Conservation (phyloP, 495 filamentous ascomycete genomes). For the Achaetomiella virescens region DNA sequence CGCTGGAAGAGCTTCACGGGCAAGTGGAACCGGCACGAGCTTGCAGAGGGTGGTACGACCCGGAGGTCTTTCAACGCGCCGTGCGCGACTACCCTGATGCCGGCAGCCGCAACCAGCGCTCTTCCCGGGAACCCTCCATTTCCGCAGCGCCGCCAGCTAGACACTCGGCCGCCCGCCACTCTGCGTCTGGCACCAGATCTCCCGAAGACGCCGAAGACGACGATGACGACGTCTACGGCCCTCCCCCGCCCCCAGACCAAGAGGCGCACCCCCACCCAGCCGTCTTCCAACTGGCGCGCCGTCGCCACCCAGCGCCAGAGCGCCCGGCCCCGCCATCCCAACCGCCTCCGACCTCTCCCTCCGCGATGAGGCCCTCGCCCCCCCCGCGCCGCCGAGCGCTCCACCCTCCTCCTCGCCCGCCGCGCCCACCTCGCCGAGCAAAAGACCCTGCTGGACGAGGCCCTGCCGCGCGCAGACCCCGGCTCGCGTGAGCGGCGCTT, state of each 20-base stretch:
- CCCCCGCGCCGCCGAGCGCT: conserved; percentile 45
- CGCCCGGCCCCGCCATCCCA: conserved; percentile 67
- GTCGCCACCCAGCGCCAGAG: conserved; percentile 11
- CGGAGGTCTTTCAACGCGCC: conserved; percentile 47
- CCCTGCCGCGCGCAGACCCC: conserved; percentile 75
- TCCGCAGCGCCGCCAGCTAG: too few species aligned
- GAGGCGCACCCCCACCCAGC: background rate
- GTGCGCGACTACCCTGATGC: background rate
- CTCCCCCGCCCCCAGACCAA: conserved; percentile 44
- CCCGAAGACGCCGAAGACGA: conserved; percentile 49
- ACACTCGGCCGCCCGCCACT: too few species aligned
- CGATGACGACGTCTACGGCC: conserved; percentile 65
- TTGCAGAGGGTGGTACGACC: conserved; percentile 95
- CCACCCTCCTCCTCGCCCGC: conserved; percentile 53
- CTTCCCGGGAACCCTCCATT: too few species aligned
- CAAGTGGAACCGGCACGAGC: conserved; percentile 92
- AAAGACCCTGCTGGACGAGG: conserved; percentile 65
- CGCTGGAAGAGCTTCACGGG: conserved; percentile 89
- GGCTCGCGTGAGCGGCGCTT: conserved; percentile 79
- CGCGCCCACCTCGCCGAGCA: conserved; percentile 55
- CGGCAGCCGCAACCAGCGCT: too few species aligned
- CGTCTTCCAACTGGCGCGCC: background rate
- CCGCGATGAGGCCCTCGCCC: conserved; percentile 44
- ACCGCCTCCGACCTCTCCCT: conserved; percentile 66
- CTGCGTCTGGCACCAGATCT: too few species aligned